These are phyloP conservation scores for Alternaria incomplexa DNA, from an alignment of 2,329 filamentous ascomycete species.

Conservation along the genomic window DNA sequence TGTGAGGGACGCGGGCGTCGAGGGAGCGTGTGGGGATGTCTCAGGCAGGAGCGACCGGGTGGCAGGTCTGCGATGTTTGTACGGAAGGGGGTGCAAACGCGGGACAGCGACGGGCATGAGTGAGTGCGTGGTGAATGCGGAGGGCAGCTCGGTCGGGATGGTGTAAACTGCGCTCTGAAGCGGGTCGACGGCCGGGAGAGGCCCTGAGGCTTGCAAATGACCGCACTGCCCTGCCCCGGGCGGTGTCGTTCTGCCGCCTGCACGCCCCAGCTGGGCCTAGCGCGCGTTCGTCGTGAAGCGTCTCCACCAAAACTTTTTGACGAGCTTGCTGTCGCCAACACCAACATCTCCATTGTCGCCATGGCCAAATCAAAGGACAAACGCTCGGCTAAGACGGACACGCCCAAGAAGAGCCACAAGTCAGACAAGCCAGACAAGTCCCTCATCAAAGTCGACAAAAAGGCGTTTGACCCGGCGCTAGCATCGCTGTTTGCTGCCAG, in stretches of 20 bases:
- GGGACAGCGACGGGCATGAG: slow-evolving; percentile 24
- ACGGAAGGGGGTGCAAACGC: slow-evolving; percentile 11
- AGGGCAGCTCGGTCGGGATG: slow-evolving; percentile 13
- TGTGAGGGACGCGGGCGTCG: slow-evolving; percentile 31
- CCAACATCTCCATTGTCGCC: slow-evolving; percentile 16
- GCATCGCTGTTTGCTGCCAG: slow-evolving; percentile 57
- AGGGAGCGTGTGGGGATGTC: slow-evolving; percentile 19
- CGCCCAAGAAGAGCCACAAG: slow-evolving; percentile 16
- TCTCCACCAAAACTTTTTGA: slow-evolving; percentile 43
- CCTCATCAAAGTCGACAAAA: slow-evolving; percentile 38
- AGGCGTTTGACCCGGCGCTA: slow-evolving; percentile 51
- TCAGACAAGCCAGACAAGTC: slow-evolving; percentile 22
- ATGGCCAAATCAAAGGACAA: slow-evolving; percentile 46
- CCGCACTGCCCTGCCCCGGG: slow-evolving; percentile 15
- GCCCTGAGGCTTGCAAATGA: slow-evolving; percentile 28
- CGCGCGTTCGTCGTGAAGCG: slow-evolving; percentile 1
- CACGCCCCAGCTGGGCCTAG: slow-evolving; percentile 8
- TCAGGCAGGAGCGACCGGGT: slow-evolving; percentile 13
- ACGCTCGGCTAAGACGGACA: slow-evolving; percentile 21
- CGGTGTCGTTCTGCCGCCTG: slow-evolving; percentile 17
- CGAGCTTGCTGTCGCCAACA: slow-evolving; percentile 15
- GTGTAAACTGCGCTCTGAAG: slow-evolving; percentile 24
- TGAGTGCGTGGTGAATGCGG: slow-evolving; percentile 6
- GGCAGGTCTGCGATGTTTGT: slow-evolving; percentile 6
- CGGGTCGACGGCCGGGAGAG: slow-evolving; percentile 18